A percentile compares a stretch with the other conserved stretches of the same genome.
Evolutionary conservation across 1,284 basidiomycete species (phyloP).

Genomic region (Cutaneotrichosporon cyanovorans): DNA sequence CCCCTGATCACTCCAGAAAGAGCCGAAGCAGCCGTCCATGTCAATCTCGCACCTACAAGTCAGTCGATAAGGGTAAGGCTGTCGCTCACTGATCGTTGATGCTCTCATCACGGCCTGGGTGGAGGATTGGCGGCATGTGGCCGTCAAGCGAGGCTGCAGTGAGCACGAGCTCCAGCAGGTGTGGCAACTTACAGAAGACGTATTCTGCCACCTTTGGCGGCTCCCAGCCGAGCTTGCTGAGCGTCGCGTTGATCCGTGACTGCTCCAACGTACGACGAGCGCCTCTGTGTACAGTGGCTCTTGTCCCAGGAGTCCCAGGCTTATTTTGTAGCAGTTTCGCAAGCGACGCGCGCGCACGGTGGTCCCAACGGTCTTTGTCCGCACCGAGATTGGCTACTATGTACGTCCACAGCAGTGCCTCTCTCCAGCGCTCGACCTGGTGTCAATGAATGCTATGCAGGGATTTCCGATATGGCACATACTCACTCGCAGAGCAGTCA

Average conservation of each 20-base stretch:
- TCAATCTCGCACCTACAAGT: conserved; percentile 37
- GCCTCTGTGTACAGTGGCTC: conserved; percentile 36
- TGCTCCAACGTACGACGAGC: conserved; percentile 33
- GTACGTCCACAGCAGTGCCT: conserved; percentile 43
- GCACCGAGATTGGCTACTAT: conserved; percentile 35
- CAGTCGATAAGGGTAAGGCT: too few relatives aligned
- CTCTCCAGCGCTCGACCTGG: conserved; percentile 42
- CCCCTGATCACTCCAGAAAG: conserved; percentile 33
- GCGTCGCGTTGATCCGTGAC: conserved; percentile 22
- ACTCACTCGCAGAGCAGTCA: conserved; percentile 26
- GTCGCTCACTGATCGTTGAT: conserved; percentile 22
- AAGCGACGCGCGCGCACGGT: conserved; percentile 24
- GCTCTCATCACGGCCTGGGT: conserved; percentile 9
- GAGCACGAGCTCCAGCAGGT: neutral
- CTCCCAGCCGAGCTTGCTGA: conserved; percentile 34
- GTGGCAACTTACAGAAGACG: conserved; percentile 26
- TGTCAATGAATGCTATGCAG: neutral
- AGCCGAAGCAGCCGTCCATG: conserved; percentile 40
- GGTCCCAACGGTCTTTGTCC: conserved; percentile 23
- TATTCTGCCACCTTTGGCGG: conserved; percentile 33
- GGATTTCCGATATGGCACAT: conserved; percentile 1
- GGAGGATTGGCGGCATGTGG: conserved; percentile 32
- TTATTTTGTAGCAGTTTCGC: conserved; percentile 28
- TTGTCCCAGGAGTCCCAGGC: conserved; percentile 27
- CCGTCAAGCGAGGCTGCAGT: conserved; percentile 35